Conservation (phyloP, 495 filamentous ascomycete species). For the Tricharina praecox region DNA sequence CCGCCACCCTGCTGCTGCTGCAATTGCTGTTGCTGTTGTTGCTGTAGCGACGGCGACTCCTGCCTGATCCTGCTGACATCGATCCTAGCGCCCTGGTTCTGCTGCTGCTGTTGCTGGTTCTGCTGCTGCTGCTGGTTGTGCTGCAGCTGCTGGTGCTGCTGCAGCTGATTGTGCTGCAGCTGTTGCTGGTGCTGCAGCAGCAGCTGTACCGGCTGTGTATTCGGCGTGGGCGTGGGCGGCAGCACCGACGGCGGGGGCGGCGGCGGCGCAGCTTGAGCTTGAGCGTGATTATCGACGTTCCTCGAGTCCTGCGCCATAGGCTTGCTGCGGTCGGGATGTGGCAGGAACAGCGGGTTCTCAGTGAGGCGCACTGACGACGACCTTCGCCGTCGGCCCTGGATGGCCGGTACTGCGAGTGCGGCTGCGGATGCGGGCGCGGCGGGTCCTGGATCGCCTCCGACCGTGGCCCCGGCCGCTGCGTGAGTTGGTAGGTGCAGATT, state of each 20-base stretch:
- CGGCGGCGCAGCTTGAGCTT: neutral
- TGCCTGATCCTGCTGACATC: constrained; percentile 18
- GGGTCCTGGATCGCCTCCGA: no score
- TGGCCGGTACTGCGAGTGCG: no score
- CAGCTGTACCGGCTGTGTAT: no score
- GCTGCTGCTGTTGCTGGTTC: no score
- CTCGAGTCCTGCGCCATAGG: constrained; percentile 3
- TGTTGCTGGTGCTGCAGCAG: no score
- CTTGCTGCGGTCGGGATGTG: constrained; percentile 5
- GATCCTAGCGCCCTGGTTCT: constrained; percentile 13
- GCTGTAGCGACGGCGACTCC: neutral
- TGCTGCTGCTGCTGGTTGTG: no score
- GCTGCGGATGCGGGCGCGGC: no score
- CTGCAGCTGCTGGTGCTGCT: no score
- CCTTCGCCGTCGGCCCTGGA: constrained; percentile 4
- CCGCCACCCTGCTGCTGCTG: neutral
- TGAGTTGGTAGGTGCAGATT: constrained; percentile 2
- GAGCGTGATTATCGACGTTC: constrained; percentile 1
- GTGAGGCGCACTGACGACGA: constrained; percentile 9
- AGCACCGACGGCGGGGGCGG: neutral
- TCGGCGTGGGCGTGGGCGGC: no score
- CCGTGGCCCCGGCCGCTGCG: neutral
- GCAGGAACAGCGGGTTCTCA: constrained; percentile 5
- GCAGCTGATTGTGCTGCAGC: no score
- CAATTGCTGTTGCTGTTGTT: neutral